Conservation (phyloP, 129 eudicot species). For the Sambucus nigra region DNA sequence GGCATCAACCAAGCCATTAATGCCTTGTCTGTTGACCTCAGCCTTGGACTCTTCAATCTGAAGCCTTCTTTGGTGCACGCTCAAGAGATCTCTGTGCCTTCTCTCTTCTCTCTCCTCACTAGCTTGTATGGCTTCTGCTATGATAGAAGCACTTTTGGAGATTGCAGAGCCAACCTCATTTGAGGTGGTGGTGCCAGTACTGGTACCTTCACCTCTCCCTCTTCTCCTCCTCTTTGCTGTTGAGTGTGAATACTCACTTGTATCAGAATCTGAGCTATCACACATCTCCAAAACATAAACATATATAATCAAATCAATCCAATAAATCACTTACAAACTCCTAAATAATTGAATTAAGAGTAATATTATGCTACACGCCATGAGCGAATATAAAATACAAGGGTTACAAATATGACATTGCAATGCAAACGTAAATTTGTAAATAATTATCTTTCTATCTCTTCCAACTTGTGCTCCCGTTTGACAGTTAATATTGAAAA, state of each 20-base stretch:
- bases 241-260: slow-evolving; percentile 48
- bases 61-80: slow-evolving; percentile 45
- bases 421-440: no score
- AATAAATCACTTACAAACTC: no score
- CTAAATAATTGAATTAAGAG: no score
- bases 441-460: no score
- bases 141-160: slow-evolving; percentile 31
- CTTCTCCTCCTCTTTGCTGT: slow-evolving; percentile 41
- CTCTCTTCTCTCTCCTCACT: slow-evolving; percentile 57
- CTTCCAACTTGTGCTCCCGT: no score
- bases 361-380: no score
- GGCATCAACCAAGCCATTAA: slow-evolving; percentile 51
- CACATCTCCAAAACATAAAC: slow-evolving; percentile 10
- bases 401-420: no score
- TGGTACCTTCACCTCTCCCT: slow-evolving; percentile 24
- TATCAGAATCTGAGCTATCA: slow-evolving; percentile 30
- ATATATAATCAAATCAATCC: not conserved
- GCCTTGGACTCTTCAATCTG: slow-evolving; percentile 55
- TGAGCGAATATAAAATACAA: no score
- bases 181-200: slow-evolving; percentile 1
- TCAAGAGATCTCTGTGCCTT: slow-evolving; percentile 55
- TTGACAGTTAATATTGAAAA: no score
- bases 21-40: slow-evolving; percentile 55
- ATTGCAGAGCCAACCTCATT: slow-evolving; percentile 42
- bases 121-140: slow-evolving; percentile 42